Conservation (phyloP, 2,329 filamentous ascomycete species). For the Monosporascus ibericus region DNA sequence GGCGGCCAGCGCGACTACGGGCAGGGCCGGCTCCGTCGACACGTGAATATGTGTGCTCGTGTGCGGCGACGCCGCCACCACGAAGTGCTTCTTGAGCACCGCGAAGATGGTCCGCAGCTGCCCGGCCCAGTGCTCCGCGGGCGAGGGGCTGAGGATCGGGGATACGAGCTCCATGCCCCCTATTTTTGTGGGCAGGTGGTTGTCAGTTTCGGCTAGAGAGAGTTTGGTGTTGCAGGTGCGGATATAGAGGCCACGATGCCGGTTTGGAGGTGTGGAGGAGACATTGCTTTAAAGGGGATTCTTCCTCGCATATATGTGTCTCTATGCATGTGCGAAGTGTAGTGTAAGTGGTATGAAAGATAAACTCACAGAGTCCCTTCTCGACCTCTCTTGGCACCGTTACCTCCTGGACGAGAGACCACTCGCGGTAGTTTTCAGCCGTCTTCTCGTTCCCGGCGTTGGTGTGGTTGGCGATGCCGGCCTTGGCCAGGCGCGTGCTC, state of each 20-base stretch:
- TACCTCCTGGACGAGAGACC: conserved; percentile 31
- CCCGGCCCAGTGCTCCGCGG: conserved; percentile 20
- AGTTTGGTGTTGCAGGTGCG: too few relatives aligned
- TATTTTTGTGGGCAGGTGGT: conserved; percentile 1
- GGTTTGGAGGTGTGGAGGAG: too few relatives aligned
- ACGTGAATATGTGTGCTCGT: conserved; percentile 34
- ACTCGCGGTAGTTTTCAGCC: conserved; percentile 27
- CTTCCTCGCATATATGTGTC: not conserved
- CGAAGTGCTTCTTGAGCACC: conserved; percentile 19
- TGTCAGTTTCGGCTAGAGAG: not conserved
- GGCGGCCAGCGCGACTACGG: conserved; percentile 16
- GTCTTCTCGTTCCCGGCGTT: conserved; percentile 22
- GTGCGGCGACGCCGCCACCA: conserved; percentile 17
- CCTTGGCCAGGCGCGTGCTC: conserved; percentile 23
- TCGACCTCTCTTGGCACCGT: conserved; percentile 27
- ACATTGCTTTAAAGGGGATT: not conserved
- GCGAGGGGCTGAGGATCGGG: conserved; percentile 22
- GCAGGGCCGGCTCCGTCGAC: conserved; percentile 18
- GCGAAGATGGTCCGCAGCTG: conserved; percentile 26
- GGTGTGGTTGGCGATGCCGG: conserved; percentile 28
- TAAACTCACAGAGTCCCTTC: conserved; percentile 25
- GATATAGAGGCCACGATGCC: too few relatives aligned
- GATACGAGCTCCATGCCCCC: conserved; percentile 31
- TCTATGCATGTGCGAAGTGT: too few relatives aligned
- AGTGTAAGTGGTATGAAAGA: not conserved